A percentile compares a stretch with the other conserved stretches of the same genome.
These are phyloP conservation scores for Aspergillus sclerotioniger DNA, from an alignment of 495 filamentous ascomycete genomes.

Conservation along the genomic window DNA sequence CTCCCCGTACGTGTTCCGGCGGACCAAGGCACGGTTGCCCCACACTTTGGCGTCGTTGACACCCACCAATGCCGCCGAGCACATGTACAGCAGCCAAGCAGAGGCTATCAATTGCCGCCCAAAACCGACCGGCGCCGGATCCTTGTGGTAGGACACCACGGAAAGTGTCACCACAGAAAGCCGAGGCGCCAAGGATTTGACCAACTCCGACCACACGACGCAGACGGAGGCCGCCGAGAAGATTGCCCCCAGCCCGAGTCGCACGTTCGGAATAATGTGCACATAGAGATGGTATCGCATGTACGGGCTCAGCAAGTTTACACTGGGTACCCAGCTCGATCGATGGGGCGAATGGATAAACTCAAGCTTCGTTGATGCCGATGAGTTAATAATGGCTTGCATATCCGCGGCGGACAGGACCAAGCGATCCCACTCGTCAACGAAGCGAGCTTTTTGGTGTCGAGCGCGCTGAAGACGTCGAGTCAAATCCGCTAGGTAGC, in stretches of 20 bases:
- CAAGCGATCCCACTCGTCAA: constrained; percentile 80
- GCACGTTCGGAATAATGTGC: constrained; percentile 63
- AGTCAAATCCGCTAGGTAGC: constrained; percentile 87
- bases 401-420: constrained; percentile 67
- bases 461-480: constrained; percentile 74
- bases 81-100: constrained; percentile 93
- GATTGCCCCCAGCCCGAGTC: constrained; percentile 58
- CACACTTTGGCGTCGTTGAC: constrained; percentile 90
- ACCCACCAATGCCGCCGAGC: constrained; percentile 75
- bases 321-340: constrained; percentile 52
- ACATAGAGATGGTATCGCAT: constrained; percentile 76
- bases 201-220: constrained; percentile 88
- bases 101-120: constrained; percentile 80
- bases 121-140: constrained; percentile 71
- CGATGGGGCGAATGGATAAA: constrained; percentile 60
- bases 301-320: constrained; percentile 73
- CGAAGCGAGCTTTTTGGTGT: constrained; percentile 77
- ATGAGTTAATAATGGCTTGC: constrained; percentile 82
- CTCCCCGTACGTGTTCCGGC: constrained; percentile 84
- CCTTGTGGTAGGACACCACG: constrained; percentile 72
- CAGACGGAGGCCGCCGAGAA: constrained; percentile 72
- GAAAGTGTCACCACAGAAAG: constrained; percentile 82
- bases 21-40: constrained; percentile 88
- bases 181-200: constrained; percentile 71
- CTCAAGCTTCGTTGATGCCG: constrained; percentile 74